Conservation (phyloP, 140 eudicot genomes). For the Anethum foeniculum region DNA sequence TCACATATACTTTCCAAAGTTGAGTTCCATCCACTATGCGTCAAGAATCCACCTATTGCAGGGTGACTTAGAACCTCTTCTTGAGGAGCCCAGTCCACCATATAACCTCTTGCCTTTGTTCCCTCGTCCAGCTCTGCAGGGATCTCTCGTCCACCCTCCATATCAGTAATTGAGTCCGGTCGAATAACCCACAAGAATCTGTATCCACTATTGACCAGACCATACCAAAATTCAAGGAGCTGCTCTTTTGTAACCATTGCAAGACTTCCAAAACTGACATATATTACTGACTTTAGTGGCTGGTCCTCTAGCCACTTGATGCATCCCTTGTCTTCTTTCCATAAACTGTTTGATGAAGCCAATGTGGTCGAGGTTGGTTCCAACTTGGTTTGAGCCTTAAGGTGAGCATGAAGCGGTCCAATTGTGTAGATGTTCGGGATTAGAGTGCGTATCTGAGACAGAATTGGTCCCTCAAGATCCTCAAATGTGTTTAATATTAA, state of each 20-base stretch:
- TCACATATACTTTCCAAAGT: too few species aligned
- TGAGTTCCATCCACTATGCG: too few species aligned
- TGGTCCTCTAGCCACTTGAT: constrained; percentile 6
- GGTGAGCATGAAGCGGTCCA: constrained; percentile 14
- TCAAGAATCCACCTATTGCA: too few species aligned
- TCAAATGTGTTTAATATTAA: constrained; percentile 38
- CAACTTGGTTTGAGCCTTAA: constrained; percentile 22
- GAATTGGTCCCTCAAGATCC: constrained; percentile 31
- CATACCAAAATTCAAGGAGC: constrained; percentile 53
- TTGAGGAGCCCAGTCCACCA: too few species aligned
- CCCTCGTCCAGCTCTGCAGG: too few species aligned
- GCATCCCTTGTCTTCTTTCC: constrained; percentile 2
- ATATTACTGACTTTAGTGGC: constrained; percentile 1
- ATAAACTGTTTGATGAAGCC: constrained; percentile 6
- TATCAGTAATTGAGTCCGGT: constrained; percentile 32
- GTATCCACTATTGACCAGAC: constrained; percentile 46
- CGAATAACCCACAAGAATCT: constrained; percentile 52
- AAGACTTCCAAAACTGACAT: constrained; percentile 61
- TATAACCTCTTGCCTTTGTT: too few species aligned
- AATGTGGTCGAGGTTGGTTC: constrained; percentile 5
- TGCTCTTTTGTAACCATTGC: constrained; percentile 36
- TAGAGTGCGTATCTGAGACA: constrained; percentile 20
- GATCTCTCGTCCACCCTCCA: too few species aligned
- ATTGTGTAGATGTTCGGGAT: constrained; percentile 24
- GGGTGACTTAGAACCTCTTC: too few species aligned